phyloP scores from a whole-genome alignment of 371 early-diverging fungal genomes.

The Mucor plumbeus region DNA sequence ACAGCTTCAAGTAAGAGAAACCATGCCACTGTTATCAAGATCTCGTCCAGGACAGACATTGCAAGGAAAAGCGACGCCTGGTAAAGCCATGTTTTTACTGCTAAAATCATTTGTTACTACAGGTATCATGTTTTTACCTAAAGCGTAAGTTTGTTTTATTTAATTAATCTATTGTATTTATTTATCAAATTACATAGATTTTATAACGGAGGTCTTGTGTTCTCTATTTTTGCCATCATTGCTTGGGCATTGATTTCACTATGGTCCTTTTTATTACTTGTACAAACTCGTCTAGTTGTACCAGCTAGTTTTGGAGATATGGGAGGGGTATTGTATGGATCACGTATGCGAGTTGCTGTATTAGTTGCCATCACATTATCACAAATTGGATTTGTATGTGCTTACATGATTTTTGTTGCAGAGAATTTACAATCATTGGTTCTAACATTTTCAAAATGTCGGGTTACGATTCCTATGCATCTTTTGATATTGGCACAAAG shows the following conservation, averaged over 20 bases:
- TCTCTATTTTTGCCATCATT: slow-evolving; percentile 60
- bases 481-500: slow-evolving; percentile 75
- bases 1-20: slow-evolving; percentile 49
- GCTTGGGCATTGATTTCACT: slow-evolving; percentile 62
- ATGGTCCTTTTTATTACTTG: slow-evolving; percentile 66
- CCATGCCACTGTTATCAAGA: slow-evolving; percentile 62
- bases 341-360: slow-evolving; percentile 72
- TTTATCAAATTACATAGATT: slow-evolving; percentile 45
- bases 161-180: not conserved
- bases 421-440: slow-evolving; percentile 78
- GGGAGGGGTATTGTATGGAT: slow-evolving; percentile 80
- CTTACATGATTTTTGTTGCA: slow-evolving; percentile 88
- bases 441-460: slow-evolving; percentile 66
- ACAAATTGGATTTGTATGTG: slow-evolving; percentile 87
- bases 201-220: slow-evolving; percentile 71
- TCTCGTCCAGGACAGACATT: slow-evolving; percentile 52
- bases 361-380: slow-evolving; percentile 80
- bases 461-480: slow-evolving; percentile 55
- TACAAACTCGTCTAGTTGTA: slow-evolving; percentile 61
- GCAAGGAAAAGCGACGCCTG: slow-evolving; percentile 76
- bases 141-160: slow-evolving; percentile 51
- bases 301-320: slow-evolving; percentile 71
- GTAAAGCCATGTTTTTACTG: slow-evolving; percentile 83
- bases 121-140: slow-evolving; percentile 85
- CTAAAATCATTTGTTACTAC: slow-evolving; percentile 91